These are phyloP conservation scores for Aspergillus homomorphus DNA, from an alignment of 495 filamentous ascomycete species.

Conservation along the genomic window DNA sequence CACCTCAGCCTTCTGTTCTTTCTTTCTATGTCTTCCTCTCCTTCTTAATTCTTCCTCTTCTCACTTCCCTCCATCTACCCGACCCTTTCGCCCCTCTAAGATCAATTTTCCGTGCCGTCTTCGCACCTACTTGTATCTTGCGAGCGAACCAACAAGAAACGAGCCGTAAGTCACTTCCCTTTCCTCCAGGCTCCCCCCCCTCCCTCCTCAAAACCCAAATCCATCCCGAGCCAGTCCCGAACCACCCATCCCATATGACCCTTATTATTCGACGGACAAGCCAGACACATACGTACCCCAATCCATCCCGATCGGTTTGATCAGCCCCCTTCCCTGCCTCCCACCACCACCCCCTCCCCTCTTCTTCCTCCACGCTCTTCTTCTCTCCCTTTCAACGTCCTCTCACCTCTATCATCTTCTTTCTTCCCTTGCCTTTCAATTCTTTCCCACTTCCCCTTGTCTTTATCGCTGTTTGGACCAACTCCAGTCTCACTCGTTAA, in stretches of 20 bases:
- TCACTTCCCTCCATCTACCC: not conserved
- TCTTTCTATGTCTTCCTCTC: constrained; percentile 10
- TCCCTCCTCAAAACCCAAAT: constrained; percentile 1
- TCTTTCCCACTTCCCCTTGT: constrained; percentile 11
- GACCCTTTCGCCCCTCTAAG: constrained; percentile 1
- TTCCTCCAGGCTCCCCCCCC: not conserved
- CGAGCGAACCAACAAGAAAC: constrained; percentile 3
- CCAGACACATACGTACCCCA: constrained; percentile 3
- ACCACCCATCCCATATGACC: not conserved
- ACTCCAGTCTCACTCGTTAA: constrained; percentile 33
- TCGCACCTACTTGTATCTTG: not conserved
- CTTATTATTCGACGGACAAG: not conserved
- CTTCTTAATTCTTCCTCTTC: constrained; percentile 4
- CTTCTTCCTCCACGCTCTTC: not conserved
- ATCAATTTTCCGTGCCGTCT: constrained; percentile 11
- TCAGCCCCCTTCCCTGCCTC: constrained; percentile 8
- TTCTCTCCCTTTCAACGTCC: constrained; percentile 4
- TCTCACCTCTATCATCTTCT: constrained; percentile 1
- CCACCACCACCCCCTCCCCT: constrained; percentile 7
- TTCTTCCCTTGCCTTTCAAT: constrained; percentile 12
- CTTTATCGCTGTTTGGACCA: constrained; percentile 27
- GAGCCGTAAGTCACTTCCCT: not conserved
- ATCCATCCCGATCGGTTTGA: not conserved
- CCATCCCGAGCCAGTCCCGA: not conserved
- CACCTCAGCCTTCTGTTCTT: not conserved